phyloP scores from a whole-genome alignment of 2,329 filamentous ascomycete species.

The Fusarium xylarioides region DNA sequence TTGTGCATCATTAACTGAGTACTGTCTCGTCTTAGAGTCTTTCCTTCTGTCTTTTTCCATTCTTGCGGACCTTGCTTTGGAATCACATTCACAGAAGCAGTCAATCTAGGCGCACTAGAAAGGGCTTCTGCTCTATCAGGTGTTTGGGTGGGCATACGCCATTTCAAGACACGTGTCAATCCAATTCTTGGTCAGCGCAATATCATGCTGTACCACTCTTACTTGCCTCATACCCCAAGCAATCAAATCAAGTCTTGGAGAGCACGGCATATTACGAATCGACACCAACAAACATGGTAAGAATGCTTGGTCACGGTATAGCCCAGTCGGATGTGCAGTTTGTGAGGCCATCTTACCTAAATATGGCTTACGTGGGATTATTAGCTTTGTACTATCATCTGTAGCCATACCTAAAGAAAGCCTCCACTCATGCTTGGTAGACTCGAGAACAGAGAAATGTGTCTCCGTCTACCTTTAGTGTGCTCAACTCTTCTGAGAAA shows the following conservation, averaged over 20 bases:
- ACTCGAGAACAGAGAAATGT: background rate
- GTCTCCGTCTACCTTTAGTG: rapidly evolving
- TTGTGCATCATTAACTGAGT: background rate
- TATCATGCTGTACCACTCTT: background rate
- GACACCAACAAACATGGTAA: background rate
- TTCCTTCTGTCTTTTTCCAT: background rate
- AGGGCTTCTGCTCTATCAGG: background rate
- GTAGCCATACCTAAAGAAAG: rapidly evolving
- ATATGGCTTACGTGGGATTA: background rate
- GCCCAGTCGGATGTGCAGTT: background rate
- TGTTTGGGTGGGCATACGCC: rapidly evolving
- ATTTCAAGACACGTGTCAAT: background rate
- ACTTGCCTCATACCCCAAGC: background rate
- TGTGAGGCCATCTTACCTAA: background rate
- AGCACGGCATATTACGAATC: background rate
- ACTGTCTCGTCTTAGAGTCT: background rate
- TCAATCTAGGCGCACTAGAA: rapidly evolving
- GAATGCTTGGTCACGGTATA: background rate
- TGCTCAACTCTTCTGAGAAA: background rate
- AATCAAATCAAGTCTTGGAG: background rate
- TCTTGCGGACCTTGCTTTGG: rapidly evolving
- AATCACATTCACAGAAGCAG: background rate
- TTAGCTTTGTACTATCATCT: background rate
- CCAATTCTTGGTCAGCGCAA: background rate
- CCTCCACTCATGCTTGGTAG: background rate